phyloP scores from a whole-genome alignment of 2,329 filamentous ascomycete species.

The Dendryphion nanum region DNA sequence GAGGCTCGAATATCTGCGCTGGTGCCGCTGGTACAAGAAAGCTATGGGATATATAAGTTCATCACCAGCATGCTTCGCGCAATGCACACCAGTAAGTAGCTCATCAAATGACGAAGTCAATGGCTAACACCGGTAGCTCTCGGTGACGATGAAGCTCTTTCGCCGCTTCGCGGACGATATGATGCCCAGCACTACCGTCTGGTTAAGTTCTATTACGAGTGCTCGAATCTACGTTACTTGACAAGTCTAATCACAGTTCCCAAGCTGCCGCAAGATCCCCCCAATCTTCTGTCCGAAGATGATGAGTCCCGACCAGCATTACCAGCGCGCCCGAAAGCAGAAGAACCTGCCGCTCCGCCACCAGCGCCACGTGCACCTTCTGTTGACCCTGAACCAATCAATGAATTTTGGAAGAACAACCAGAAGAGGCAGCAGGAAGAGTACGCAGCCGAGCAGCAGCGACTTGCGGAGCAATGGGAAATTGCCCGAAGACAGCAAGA shows the following conservation, averaged over 20 bases:
- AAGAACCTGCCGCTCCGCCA: conserved; percentile 70
- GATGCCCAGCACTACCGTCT: conserved; percentile 95
- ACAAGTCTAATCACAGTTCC: conserved; percentile 96
- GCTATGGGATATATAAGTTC: conserved; percentile 99
- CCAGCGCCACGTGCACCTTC: conserved; percentile 61
- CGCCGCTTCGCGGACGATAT: conserved; percentile 83
- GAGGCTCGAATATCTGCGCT: conserved; percentile 94
- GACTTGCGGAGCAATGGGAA: conserved; percentile 83
- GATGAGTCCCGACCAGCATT: conserved; percentile 75
- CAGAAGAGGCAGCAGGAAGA: conserved; percentile 88
- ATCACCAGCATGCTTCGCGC: conserved; percentile 98
- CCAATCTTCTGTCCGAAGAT: conserved; percentile 81
- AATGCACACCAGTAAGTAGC: conserved; percentile 82
- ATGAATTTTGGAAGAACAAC: conserved; percentile 97
- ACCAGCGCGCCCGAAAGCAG: conserved; percentile 68
- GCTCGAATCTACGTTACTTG: conserved; percentile 93
- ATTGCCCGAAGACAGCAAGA: conserved; percentile 79
- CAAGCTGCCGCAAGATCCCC: conserved; percentile 90
- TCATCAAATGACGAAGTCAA: background rate
- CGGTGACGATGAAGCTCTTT: conserved; percentile 88
- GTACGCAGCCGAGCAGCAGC: conserved; percentile 89
- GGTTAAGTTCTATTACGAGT: conserved; percentile 98
- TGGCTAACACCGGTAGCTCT: conserved; percentile 57
- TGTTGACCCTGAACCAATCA: conserved; percentile 89
- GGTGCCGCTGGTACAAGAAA: conserved; percentile 92